Evolutionary conservation across 331 rosid species (phyloP).

Genomic region (Telfairia occidentalis): DNA sequence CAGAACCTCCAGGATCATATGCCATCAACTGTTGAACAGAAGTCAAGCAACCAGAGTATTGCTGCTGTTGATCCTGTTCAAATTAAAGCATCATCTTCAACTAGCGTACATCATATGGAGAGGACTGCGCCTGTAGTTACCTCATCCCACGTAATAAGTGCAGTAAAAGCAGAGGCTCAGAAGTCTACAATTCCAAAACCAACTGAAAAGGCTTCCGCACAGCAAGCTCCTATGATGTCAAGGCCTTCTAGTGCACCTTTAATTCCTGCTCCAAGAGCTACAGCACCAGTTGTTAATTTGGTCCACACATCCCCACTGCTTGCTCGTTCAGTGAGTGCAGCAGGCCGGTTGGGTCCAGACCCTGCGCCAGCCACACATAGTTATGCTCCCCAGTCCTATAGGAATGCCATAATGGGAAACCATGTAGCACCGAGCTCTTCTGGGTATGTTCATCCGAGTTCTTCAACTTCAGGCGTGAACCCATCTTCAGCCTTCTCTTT

Average conservation of each 20-base stretch:
- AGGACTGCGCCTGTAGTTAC: slow-evolving; percentile 28
- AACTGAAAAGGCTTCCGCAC: slow-evolving; percentile 42
- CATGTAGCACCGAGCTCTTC: slow-evolving; percentile 42
- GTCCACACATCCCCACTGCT: slow-evolving; percentile 66
- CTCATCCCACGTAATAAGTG: not conserved
- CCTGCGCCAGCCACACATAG: slow-evolving; percentile 65
- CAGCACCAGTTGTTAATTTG: slow-evolving; percentile 59
- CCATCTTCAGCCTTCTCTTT: slow-evolving; percentile 50
- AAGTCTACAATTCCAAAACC: slow-evolving; percentile 40
- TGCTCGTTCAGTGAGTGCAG: slow-evolving; percentile 80
- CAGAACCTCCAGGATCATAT: slow-evolving; percentile 38
- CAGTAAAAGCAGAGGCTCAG: slow-evolving; percentile 46
- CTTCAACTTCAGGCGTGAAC: slow-evolving; percentile 41
- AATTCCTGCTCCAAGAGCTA: slow-evolving; percentile 64
- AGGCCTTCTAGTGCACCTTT: slow-evolving; percentile 60
- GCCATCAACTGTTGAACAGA: slow-evolving; percentile 26
- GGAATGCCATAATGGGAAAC: slow-evolving; percentile 88
- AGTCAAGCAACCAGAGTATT: slow-evolving; percentile 29
- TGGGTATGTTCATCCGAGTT: slow-evolving; percentile 37
- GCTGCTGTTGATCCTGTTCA: slow-evolving; percentile 30
- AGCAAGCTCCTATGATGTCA: slow-evolving; percentile 44
- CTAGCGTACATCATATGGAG: slow-evolving; percentile 34
- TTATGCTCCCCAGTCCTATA: slow-evolving; percentile 70
- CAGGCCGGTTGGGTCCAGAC: slow-evolving; percentile 87
- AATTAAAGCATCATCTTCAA: slow-evolving; percentile 31